Percentiles rank a stretch among this genome's conserved stretches.
These are phyloP conservation scores for Botrytis galanthina DNA, from an alignment of 2,329 filamentous ascomycete genomes.

Conservation along the genomic window DNA sequence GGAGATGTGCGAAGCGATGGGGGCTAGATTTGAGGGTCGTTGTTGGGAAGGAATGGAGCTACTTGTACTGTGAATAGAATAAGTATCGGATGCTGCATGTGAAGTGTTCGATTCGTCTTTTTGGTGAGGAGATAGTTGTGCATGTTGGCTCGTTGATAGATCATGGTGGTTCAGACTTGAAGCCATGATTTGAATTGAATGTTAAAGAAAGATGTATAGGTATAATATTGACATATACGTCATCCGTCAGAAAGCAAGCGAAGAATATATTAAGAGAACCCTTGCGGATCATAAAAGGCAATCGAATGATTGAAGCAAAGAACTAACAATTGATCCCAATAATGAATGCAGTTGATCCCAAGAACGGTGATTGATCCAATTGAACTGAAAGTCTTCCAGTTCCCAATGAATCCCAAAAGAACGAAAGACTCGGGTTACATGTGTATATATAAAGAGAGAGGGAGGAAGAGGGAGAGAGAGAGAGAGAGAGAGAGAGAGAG, in stretches of 20 bases:
- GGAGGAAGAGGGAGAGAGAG: background rate
- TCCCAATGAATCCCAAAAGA: background rate
- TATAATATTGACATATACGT: background rate
- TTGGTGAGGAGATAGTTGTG: background rate
- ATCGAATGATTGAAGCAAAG: background rate
- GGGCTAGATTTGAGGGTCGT: constrained; percentile 23
- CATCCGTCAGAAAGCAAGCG: background rate
- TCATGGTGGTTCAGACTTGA: background rate
- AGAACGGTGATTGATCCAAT: too few relatives aligned
- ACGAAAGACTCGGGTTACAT: background rate
- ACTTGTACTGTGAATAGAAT: constrained; percentile 12
- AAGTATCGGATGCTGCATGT: background rate
- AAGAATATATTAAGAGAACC: background rate
- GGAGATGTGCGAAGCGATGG: constrained; percentile 32
- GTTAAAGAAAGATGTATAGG: background rate
- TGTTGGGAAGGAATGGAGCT: background rate
- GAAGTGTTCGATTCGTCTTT: background rate
- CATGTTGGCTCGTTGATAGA: background rate
- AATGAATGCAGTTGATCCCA: background rate
- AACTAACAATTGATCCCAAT: background rate
- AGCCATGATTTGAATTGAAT: background rate
- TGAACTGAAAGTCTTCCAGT: background rate
- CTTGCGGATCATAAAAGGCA: constrained; percentile 7
- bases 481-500: background rate
- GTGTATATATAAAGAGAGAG: too few relatives aligned